phyloP scores from a whole-genome alignment of 179 eudicot genomes.

The Camellia oleifera region DNA sequence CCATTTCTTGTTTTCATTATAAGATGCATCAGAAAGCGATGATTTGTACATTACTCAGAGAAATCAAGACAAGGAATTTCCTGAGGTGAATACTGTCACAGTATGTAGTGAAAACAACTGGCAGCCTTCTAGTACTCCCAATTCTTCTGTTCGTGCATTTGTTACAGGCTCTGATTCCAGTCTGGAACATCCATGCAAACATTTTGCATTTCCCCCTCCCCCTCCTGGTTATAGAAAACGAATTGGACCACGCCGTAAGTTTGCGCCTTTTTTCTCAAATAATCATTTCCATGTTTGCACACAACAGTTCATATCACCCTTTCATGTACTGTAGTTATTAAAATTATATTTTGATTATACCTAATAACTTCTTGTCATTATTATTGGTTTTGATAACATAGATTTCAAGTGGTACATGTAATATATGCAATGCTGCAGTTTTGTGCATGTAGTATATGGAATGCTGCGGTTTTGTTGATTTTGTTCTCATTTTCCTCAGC shows the following conservation, averaged over 20 bases:
- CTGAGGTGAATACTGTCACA: slow-evolving; percentile 5
- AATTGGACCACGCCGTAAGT: slow-evolving; percentile 92
- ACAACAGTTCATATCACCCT: background rate
- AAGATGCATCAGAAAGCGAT: slow-evolving; percentile 42
- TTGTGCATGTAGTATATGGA: background rate
- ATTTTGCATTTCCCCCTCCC: slow-evolving; percentile 63
- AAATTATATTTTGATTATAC: no score
- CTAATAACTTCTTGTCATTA: background rate
- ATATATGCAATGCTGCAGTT: background rate
- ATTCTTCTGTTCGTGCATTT: slow-evolving; percentile 26
- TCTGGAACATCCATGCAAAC: slow-evolving; percentile 49
- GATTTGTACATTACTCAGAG: slow-evolving; percentile 30
- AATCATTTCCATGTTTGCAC: background rate
- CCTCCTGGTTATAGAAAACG: slow-evolving; percentile 66
- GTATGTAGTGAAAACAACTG: slow-evolving; percentile 28
- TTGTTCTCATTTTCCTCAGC: slow-evolving; percentile 44
- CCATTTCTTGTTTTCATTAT: slow-evolving; percentile 17
- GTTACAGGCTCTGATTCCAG: slow-evolving; percentile 18
- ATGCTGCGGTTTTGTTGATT: slow-evolving; percentile 15
- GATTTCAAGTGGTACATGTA: background rate
- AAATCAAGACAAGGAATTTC: slow-evolving; percentile 19
- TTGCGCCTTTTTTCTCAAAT: slow-evolving; percentile 13
- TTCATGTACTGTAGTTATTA: background rate
- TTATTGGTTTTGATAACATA: background rate
- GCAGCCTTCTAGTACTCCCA: slow-evolving; percentile 16